Evolutionary conservation across 2,329 filamentous ascomycete species (phyloP), one percentile per base, ranked within the genome.

Genomic region (Leptoxyphium fumago): DNA sequence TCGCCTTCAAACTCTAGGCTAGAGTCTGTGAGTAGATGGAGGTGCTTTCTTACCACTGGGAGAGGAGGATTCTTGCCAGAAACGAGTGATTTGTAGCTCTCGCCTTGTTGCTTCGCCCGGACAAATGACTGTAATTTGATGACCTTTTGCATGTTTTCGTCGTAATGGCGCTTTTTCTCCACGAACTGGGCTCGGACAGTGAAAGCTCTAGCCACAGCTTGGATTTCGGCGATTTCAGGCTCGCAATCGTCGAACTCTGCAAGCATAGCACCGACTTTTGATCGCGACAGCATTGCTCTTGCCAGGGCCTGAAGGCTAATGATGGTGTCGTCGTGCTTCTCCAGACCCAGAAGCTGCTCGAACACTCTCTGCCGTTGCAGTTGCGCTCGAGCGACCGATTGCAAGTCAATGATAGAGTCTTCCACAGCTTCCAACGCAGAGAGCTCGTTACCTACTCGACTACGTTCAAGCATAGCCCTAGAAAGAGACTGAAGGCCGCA

Each of bases 1-100:
- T 98, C 91, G 61, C 96, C 89, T 59, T 98, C 94, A 64, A 98
- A 98, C 61, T 98, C 91, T 56, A 98, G 94, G 58, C 95, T 89
- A 56, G 87, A 96, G 64, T 98, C 91, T 57, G 96, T 98, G 45
- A 98, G 78, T 32, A 98, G 73, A 62, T 98, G 91, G 2, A 98
- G 87, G 61, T 98, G 98, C 60, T 93, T 93, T 70, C 96, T 95
- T 59, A 98, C 85, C 0, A 93, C 94, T 34, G 86, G 86, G 46
- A 98, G 87, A 0, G 91, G 91, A 18, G 91, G 91, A 59, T 96
- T 96, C 67, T 94, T 95, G 48, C 91, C 93, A 29, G 80, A 88
- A 2, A 88, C 96, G 51, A 98, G 72, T 60, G 85, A 94, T 74
- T 94, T 95, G 71, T 98, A 98, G 2, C 91, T 91, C 64, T 98